Percentiles rank a stretch among this genome's conserved stretches.
phyloP scores from a whole-genome alignment of 805 yeast genomes.

The Candida loeiensis region DNA sequence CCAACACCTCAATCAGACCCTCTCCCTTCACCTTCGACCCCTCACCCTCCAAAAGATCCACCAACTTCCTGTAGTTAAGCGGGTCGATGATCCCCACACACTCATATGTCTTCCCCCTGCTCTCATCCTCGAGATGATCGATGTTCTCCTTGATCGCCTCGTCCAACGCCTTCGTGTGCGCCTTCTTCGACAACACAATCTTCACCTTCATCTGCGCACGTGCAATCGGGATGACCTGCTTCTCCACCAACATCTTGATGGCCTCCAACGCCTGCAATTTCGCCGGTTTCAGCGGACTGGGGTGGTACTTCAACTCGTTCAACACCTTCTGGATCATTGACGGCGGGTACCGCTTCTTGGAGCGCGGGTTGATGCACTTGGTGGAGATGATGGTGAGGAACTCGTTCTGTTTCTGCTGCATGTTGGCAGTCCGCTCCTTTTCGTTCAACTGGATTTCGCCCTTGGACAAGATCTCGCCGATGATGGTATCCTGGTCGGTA shows the following conservation, averaged over 20 bases:
- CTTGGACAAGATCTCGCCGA: constrained; percentile 76
- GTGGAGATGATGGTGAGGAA: constrained; percentile 79
- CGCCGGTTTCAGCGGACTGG: constrained; percentile 68
- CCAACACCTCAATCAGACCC: constrained; percentile 77
- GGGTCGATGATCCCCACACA: constrained; percentile 77
- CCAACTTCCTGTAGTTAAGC: constrained; percentile 68
- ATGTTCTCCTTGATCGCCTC: constrained; percentile 33
- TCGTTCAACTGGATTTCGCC: constrained; percentile 96
- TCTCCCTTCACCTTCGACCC: constrained; percentile 45
- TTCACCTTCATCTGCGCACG: constrained; percentile 91
- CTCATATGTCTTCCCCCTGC: constrained; percentile 37
- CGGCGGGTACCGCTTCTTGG: constrained; percentile 90
- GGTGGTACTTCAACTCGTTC: constrained; percentile 72
- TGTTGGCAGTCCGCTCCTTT: constrained; percentile 79
- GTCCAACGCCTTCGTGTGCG: constrained; percentile 39
- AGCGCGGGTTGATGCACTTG: constrained; percentile 86
- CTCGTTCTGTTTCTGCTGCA: constrained; percentile 73
- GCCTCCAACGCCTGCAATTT: constrained; percentile 92
- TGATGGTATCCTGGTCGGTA: constrained; percentile 68
- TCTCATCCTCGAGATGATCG: constrained; percentile 38
- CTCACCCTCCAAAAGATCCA: constrained; percentile 53
- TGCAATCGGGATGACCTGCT: constrained; percentile 87
- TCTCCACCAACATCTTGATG: constrained; percentile 67
- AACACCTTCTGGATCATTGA: constrained; percentile 89
- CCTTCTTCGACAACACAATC: constrained; percentile 54